Percentiles rank a stretch among this genome's conserved stretches.
Conservation (phyloP, 768 basidiomycete genomes). For the Leucocoprinus leucothites region DNA sequence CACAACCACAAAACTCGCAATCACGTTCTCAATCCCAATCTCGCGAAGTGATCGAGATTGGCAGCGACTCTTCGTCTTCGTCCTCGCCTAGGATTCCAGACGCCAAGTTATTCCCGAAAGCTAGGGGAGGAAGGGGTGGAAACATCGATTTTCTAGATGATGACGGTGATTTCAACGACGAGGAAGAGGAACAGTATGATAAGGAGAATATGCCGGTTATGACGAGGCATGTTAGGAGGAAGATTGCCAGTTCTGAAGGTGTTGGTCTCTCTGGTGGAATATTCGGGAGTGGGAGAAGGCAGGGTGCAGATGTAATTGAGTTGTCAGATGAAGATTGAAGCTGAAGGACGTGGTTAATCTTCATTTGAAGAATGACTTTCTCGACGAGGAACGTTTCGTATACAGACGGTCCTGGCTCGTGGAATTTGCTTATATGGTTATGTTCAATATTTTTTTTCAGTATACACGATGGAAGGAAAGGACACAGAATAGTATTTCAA, state of each 20-base stretch:
- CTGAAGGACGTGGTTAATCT: too few species aligned
- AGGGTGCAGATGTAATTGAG: constrained; percentile 49
- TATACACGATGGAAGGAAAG: too few species aligned
- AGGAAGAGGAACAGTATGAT: constrained; percentile 46
- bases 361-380: too few species aligned
- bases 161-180: constrained; percentile 21
- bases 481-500: too few species aligned
- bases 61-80: background rate
- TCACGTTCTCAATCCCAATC: background rate
- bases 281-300: constrained; percentile 12
- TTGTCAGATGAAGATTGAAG: constrained; percentile 49
- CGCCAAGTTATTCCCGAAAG: constrained; percentile 8
- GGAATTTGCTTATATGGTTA: too few species aligned
- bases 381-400: too few species aligned
- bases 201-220: constrained; percentile 61
- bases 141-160: constrained; percentile 32
- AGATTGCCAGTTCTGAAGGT: constrained; percentile 17
- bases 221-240: constrained; percentile 46
- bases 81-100: constrained; percentile 14
- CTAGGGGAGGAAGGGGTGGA: background rate
- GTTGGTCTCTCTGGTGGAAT: constrained; percentile 2
- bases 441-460: too few species aligned
- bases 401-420: too few species aligned
- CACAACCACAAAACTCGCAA: background rate
- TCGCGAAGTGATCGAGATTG: constrained; percentile 2